These are phyloP conservation scores for Myxozyma lipomycoides DNA, from an alignment of 805 yeast species.

Conservation along the genomic window DNA sequence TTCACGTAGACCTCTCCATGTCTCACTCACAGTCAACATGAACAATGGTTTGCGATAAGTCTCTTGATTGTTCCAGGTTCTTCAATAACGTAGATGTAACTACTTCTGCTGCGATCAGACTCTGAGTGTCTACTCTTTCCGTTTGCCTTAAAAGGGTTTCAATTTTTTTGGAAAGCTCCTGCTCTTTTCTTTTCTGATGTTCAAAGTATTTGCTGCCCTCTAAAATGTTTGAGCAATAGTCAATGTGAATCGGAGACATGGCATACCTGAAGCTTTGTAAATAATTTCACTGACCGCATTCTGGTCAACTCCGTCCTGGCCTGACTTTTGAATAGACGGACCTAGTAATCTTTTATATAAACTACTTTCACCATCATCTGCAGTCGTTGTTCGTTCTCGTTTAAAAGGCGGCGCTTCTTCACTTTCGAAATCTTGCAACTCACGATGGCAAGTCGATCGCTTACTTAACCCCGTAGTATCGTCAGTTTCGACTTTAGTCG, in stretches of 20 bases:
- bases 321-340: constrained; percentile 30
- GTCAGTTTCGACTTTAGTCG: too few relatives aligned
- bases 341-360: constrained; percentile 29
- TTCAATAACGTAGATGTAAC: constrained; percentile 10
- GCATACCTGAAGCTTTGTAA: constrained; percentile 27
- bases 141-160: constrained; percentile 11
- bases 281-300: constrained; percentile 26
- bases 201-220: constrained; percentile 30
- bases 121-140: constrained; percentile 11
- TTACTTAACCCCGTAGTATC: too few relatives aligned
- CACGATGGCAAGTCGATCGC: too few relatives aligned
- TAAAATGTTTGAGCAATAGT: neutral
- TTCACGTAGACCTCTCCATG: neutral
- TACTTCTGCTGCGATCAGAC: constrained; percentile 20
- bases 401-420: too few relatives aligned
- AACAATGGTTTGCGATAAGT: constrained; percentile 28
- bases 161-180: constrained; percentile 17
- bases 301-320: constrained; percentile 31
- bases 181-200: constrained; percentile 26
- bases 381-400: neutral
- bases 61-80: constrained; percentile 18
- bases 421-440: too few relatives aligned
- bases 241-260: too few relatives aligned
- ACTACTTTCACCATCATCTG: constrained; percentile 2
- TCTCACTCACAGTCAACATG: constrained; percentile 30